Evolutionary conservation across 2,329 filamentous ascomycete genomes (phyloP).

Genomic region (Uncinocarpus reesii): DNA sequence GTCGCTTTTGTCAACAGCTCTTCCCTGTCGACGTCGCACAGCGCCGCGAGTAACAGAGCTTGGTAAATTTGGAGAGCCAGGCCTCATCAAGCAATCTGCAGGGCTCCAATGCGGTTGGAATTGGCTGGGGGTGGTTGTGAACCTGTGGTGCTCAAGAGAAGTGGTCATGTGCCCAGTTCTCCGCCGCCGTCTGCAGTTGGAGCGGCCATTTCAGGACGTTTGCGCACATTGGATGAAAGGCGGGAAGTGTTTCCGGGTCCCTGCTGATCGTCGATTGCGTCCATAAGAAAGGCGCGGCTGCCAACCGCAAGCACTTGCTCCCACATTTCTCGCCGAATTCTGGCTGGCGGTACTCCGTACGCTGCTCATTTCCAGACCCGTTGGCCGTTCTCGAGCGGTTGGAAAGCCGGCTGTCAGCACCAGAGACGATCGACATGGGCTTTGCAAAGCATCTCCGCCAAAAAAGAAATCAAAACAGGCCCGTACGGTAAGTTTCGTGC

Average conservation of each 20-base stretch:
- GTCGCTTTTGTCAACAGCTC: not conserved
- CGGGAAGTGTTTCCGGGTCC: slow-evolving; percentile 9
- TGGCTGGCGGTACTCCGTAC: too few species aligned
- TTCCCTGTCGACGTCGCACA: slow-evolving; percentile 2
- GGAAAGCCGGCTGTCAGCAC: too few species aligned
- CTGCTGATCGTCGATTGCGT: not conserved
- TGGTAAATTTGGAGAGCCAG: not conserved
- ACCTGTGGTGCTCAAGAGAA: too few species aligned
- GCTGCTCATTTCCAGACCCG: not conserved
- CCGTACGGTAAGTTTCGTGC: slow-evolving; percentile 6
- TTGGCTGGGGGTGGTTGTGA: not conserved
- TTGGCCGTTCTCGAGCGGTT: not conserved
- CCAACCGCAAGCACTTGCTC: too few species aligned
- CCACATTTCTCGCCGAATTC: not conserved
- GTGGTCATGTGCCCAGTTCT: not conserved
- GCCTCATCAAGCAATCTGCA: too few species aligned
- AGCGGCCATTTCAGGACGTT: not conserved
- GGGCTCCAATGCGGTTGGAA: too few species aligned
- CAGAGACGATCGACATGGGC: not conserved
- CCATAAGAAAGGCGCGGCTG: too few species aligned
- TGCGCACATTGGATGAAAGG: not conserved
- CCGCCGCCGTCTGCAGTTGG: too few species aligned
- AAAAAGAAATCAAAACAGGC: not conserved
- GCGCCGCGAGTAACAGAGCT: not conserved
- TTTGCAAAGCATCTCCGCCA: not conserved